Conservation (phyloP, 768 basidiomycete genomes). For the Suillus brevipes region DNA sequence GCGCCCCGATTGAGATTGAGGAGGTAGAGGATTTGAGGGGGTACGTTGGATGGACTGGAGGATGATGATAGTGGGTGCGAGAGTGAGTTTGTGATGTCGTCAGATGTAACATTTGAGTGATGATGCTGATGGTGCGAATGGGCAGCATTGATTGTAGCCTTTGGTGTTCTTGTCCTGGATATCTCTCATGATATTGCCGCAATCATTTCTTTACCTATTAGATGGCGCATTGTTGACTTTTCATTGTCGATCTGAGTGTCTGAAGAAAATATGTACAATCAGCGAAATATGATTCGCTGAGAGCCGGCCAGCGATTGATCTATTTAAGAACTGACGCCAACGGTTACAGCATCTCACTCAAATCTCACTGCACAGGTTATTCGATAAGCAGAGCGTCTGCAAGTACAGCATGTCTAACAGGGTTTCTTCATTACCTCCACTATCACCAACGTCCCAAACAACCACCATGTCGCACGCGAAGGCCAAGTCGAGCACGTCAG, state of each 20-base stretch:
- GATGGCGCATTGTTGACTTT: too few species aligned
- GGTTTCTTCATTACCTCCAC: not conserved
- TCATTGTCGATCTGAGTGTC: not conserved
- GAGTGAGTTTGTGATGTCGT: not conserved
- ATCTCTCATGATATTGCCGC: not conserved
- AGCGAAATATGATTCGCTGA: not conserved
- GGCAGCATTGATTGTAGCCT: not conserved
- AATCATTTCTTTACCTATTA: not conserved
- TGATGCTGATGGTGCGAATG: not conserved
- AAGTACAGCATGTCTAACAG: not conserved
- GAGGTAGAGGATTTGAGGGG: conserved; percentile 59
- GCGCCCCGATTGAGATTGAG: too few species aligned
- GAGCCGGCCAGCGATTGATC: too few species aligned
- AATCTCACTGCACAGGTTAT: not conserved
- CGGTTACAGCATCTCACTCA: not conserved
- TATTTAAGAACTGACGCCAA: not conserved
- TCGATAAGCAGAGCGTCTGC: not conserved
- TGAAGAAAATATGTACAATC: not conserved
- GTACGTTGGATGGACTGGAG: conserved; percentile 63
- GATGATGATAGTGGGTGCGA: conserved; percentile 27
- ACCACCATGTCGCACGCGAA: not conserved
- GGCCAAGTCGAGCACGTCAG: not conserved
- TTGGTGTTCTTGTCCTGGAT: not conserved
- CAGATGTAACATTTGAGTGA: not conserved
- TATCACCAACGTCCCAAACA: not conserved